Percentiles rank a stretch among this genome's conserved stretches.
phyloP scores from a whole-genome alignment of 2,329 filamentous ascomycete genomes.

The Exophiala sp. region DNA sequence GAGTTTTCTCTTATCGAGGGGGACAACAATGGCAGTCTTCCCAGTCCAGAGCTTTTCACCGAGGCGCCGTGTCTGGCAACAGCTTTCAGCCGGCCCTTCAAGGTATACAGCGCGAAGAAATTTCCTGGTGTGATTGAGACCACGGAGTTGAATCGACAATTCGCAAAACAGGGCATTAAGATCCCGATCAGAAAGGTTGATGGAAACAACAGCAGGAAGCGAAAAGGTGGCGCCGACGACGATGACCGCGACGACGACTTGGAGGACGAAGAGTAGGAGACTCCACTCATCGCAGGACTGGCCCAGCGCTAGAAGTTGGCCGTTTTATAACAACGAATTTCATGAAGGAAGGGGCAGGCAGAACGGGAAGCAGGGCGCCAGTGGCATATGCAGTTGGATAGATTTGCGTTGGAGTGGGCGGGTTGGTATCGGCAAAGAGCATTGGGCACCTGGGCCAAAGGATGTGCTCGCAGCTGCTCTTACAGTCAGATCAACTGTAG shows the following conservation, averaged over 20 bases:
- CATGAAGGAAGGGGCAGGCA: no score
- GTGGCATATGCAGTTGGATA: no score
- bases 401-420: neutral
- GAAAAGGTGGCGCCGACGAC: conserved; percentile 30
- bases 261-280: neutral
- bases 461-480: no score
- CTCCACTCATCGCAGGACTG: no score
- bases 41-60: conserved; percentile 9
- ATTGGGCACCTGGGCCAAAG: no score
- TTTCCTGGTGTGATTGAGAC: conserved; percentile 97
- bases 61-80: conserved; percentile 66
- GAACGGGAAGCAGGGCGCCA: no score
- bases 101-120: conserved; percentile 94
- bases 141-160: conserved; percentile 82
- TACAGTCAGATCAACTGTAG: no score
- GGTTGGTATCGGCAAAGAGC: no score
- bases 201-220: conserved; percentile 39
- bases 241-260: conserved; percentile 11
- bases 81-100: conserved; percentile 81
- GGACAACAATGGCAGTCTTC: neutral
- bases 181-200: conserved; percentile 92
- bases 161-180: conserved; percentile 90
- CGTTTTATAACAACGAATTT: no score
- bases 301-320: no score
- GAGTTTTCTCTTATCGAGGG: conserved; percentile 30